Evolutionary conservation across 345 rosid species (phyloP), one percentile per base, ranked within the genome.

Genomic region (Limnanthes douglasii): DNA sequence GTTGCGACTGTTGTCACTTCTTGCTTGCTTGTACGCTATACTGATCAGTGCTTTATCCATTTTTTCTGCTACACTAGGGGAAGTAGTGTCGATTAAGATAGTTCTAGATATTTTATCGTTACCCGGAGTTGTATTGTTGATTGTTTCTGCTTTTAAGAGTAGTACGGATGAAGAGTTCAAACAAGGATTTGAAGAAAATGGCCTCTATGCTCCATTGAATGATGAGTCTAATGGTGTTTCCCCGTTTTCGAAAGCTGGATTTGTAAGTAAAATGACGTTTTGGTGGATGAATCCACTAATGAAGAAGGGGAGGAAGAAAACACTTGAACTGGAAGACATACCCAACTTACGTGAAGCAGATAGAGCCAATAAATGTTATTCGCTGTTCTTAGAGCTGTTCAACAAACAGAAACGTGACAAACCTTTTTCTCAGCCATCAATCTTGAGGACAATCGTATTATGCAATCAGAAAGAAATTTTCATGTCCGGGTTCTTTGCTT

Each of bases 221-320:
- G 36, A 15, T 4, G 70, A 65, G 43, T 57, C 47, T 19, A 53
- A 50, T 13, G 59, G 38, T 44, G 70, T 52, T 12, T 61, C 72
- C 24, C 49, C 46, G 11, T 76, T 83, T 62, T 65, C 76, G 3
- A 46, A 43, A 41, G 93, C 95, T 18, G 75, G 97, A 11, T 48
- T 74, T 61, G 55, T 83, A 17, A 60, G 68, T 51, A 65, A 21
- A 46, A 43, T 83, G 56, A 61, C 93, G 11, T 88, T 88, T 56
- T 88, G 93, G 86, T 88, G 97, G 97, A 30, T 74, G 62, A 83
- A 83, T 59, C 48, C 73, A 9, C 36, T 88, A 57, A 69, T 88
- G 74, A 79, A 51, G 62, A 63, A 18, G 46, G 97, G 95, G 0
- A 65, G 63, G 45, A 68, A 60, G 51, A 76, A 72, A 42, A 69